These are phyloP conservation scores for Mycosarcoma mackinlayi DNA, from an alignment of 1,284 basidiomycete species.

Conservation along the genomic window DNA sequence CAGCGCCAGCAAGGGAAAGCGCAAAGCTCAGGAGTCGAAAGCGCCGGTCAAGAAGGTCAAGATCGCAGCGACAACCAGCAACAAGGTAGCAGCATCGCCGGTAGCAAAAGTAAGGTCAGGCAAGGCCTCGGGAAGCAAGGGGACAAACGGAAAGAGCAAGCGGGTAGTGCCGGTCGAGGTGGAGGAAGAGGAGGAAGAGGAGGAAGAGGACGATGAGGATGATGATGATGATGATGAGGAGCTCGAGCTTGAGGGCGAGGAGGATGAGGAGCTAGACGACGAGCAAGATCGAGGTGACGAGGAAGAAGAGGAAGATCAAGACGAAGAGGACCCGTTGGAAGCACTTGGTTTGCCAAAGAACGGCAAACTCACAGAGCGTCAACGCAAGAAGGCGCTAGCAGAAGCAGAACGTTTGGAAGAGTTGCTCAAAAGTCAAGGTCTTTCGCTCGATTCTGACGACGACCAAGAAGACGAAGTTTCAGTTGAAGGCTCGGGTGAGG, in stretches of 20 bases:
- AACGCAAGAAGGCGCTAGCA: constrained; percentile 65
- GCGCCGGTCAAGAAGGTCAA: constrained; percentile 55
- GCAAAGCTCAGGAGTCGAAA: constrained; percentile 67
- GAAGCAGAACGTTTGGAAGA: constrained; percentile 66
- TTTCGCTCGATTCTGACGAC: constrained; percentile 56
- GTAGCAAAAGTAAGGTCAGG: constrained; percentile 62
- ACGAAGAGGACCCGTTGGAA: constrained; percentile 44
- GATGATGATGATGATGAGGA: constrained; percentile 68
- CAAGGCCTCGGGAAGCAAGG: constrained; percentile 27
- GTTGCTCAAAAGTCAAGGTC: constrained; percentile 64
- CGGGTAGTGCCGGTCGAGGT: constrained; percentile 13
- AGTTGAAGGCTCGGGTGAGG: constrained; percentile 22
- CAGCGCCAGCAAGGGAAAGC: constrained; percentile 61
- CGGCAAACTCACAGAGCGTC: constrained; percentile 60
- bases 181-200: constrained; percentile 70
- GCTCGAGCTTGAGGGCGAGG: constrained; percentile 68
- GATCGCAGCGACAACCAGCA: constrained; percentile 40
- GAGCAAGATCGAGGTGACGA: constrained; percentile 41
- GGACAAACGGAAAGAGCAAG: constrained; percentile 30
- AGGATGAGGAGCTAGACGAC: constrained; percentile 52
- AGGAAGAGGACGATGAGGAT: constrained; percentile 66
- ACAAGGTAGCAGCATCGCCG: constrained; percentile 67
- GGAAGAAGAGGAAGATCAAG: constrained; percentile 30
- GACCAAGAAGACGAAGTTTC: constrained; percentile 31
- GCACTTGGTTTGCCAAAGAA: constrained; percentile 56